These are phyloP conservation scores for Silene uniflora DNA, from an alignment of 148 eudicot genomes.

Conservation along the genomic window DNA sequence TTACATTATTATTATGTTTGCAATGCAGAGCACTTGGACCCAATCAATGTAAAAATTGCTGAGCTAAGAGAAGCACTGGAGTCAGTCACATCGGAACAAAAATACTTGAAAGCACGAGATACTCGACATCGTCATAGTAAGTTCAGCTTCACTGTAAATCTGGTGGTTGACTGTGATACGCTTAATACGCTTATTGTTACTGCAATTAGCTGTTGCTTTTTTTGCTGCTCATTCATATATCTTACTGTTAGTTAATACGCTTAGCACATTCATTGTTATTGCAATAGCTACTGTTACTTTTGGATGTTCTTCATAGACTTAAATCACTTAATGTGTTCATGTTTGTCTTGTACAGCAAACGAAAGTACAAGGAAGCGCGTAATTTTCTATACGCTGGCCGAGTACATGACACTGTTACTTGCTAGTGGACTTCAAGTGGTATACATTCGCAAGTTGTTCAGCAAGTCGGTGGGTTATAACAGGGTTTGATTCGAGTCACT, in stretches of 20 bases:
- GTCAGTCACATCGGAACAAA: slow-evolving; percentile 75
- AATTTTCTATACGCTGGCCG: slow-evolving; percentile 35
- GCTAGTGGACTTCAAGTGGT: slow-evolving; percentile 39
- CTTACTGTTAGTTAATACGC: too few relatives aligned
- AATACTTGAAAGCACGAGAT: slow-evolving; percentile 86
- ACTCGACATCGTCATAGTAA: slow-evolving; percentile 88
- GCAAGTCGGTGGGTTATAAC: slow-evolving; percentile 38
- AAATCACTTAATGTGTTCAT: not conserved
- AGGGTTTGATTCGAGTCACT: slow-evolving; percentile 24
- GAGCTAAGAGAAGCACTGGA: slow-evolving; percentile 91
- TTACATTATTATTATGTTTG: not conserved
- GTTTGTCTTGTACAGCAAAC: slow-evolving; percentile 27
- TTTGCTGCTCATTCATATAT: too few relatives aligned
- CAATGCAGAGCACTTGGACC: slow-evolving; percentile 88
- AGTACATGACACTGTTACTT: slow-evolving; percentile 26
- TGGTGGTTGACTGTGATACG: slow-evolving; percentile 7
- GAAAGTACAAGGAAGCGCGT: slow-evolving; percentile 40
- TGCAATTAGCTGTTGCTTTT: too few relatives aligned
- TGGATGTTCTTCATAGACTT: not conserved
- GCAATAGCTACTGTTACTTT: not conserved
- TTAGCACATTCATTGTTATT: too few relatives aligned
- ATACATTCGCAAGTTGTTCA: slow-evolving; percentile 32
- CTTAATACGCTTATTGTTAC: too few relatives aligned
- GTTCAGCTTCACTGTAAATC: slow-evolving; percentile 17
- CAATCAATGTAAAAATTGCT: slow-evolving; percentile 85